Percentiles rank a stretch among this genome's conserved stretches.
phyloP scores from a whole-genome alignment of 2,329 filamentous ascomycete genomes.

The Tolypocladium pustulatum region DNA sequence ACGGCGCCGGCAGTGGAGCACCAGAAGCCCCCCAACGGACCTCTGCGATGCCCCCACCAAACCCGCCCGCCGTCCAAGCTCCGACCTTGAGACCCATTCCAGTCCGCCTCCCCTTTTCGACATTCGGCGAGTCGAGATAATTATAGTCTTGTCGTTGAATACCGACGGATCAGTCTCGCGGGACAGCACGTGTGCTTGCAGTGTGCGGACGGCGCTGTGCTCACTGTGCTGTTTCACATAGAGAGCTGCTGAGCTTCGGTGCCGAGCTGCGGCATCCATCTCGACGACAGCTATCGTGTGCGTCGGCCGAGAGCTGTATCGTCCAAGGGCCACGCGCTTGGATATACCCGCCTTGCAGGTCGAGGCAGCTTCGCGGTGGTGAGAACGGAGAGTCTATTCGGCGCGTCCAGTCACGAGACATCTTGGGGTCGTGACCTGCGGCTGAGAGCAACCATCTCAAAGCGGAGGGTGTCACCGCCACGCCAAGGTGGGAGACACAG shows the following conservation, averaged over 20 bases:
- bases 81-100: not conserved
- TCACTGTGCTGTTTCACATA: not conserved
- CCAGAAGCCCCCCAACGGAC: not conserved
- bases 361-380: not conserved
- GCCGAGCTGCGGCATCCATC: not conserved
- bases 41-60: not conserved
- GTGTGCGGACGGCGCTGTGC: not conserved
- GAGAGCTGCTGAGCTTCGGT: too few relatives aligned
- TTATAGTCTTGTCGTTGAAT: not conserved
- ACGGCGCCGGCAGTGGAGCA: not conserved
- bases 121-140: not conserved
- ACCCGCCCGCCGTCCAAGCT: not conserved
- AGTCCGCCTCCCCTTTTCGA: not conserved
- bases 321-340: not conserved
- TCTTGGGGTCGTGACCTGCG: not conserved
- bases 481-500: not conserved
- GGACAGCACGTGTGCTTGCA: not conserved
- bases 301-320: not conserved
- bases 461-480: not conserved
- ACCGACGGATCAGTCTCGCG: not conserved
- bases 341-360: not conserved
- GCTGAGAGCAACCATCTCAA: too few relatives aligned
- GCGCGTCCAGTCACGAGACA: not conserved
- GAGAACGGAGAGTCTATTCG: not conserved
- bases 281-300: not conserved